These are phyloP conservation scores for Lodderomyces orthopsilosis DNA, from an alignment of 1,139 yeast species.

Conservation along the genomic window DNA sequence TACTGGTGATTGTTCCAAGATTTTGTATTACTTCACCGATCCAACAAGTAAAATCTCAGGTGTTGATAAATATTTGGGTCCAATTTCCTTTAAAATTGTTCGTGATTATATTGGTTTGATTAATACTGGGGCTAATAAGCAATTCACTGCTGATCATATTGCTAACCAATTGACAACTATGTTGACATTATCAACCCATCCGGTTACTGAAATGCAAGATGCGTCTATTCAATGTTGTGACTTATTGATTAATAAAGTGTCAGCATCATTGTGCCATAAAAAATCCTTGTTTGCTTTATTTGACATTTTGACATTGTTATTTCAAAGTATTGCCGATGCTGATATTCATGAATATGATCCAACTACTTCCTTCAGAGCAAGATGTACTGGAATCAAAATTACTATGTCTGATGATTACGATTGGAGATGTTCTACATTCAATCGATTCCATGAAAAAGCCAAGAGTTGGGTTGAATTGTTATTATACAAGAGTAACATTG, in stretches of 20 bases:
- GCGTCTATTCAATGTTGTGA: constrained; percentile 83
- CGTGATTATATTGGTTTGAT: constrained; percentile 52
- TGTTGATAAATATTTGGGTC: constrained; percentile 67
- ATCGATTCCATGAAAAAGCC: constrained; percentile 57
- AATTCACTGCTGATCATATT: constrained; percentile 56
- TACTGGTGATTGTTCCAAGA: constrained; percentile 77
- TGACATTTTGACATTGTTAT: constrained; percentile 74
- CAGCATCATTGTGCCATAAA: constrained; percentile 77
- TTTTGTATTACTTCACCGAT: constrained; percentile 77
- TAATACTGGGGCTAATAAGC: constrained; percentile 45
- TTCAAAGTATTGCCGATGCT: constrained; percentile 82
- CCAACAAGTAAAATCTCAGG: constrained; percentile 75
- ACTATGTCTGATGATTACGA: constrained; percentile 74
- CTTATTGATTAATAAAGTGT: constrained; percentile 61
- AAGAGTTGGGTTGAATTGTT: constrained; percentile 61
- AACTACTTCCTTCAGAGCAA: constrained; percentile 62
- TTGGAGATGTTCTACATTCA: constrained; percentile 72
- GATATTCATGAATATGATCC: constrained; percentile 80
- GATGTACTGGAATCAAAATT: constrained; percentile 54
- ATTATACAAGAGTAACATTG: constrained; percentile 60
- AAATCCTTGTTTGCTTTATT: constrained; percentile 72
- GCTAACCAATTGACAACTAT: constrained; percentile 71
- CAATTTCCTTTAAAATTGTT: constrained; percentile 60
- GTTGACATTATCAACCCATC: constrained; percentile 72
- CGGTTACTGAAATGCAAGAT: constrained; percentile 71